Evolutionary conservation across 768 basidiomycete genomes (phyloP), one percentile per base, ranked within the genome.

Genomic region (Dioszegia hungarica): DNA sequence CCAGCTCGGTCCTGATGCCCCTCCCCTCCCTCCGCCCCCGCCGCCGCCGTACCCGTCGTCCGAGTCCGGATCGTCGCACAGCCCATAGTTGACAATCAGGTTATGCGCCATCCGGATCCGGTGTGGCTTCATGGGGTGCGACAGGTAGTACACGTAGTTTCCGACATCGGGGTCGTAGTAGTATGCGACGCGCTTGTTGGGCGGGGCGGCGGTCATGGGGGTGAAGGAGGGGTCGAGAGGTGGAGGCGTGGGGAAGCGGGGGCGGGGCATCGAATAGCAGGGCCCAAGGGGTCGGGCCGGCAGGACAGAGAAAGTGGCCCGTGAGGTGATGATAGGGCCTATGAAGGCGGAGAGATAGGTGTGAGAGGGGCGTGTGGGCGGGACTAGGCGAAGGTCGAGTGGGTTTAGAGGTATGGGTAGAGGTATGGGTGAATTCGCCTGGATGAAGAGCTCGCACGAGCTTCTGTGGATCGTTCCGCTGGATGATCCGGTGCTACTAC

Each of bases 61-160:
- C 5, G 28, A 25, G 34, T 61, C 48, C 12, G 60, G 41, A 78
- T 89, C 87, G 60, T 86, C 85, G n/a, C 94, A 81, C 84, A 99
- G 87, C 22, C 86, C 87, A 68, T 98, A 99, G 29, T 90, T 87
- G 14, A 85, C 82, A 29, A 97, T 85, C 50, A 99, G 79, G 63
- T 94, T 88, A 73, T 99, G 92, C 0, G 93, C 88, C 76, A 99
- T 87, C 50, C 87, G 83, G 79, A 98, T 94, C 34, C 94, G 81
- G 72, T 94, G 90, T 0, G 94, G 94, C 77, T 97, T 95, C 90
- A 97, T 95, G 44, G 88, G 88, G 64, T 95, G 93, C 2, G 87
- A 87, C 49, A 87, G 79, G 34, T 90, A 90, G 72, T 90, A 94
- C 0, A 88, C 87, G 71, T 87, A 86, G 29, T 82, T 78, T 22